phyloP scores from a whole-genome alignment of 148 eudicot genomes.

The Vaccinium vitisidaea region DNA sequence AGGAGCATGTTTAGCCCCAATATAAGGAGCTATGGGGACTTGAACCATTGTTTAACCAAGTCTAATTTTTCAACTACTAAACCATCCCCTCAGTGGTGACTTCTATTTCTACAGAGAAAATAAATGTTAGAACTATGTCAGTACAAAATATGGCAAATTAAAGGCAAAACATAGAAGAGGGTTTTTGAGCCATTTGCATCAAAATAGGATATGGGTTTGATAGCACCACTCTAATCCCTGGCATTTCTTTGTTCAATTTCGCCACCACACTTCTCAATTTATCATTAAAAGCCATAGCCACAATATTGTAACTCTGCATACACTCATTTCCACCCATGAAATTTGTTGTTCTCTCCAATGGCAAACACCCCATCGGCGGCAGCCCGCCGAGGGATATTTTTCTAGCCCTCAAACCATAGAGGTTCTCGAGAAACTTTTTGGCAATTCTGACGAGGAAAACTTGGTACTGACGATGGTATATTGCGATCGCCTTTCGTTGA shows the following conservation, averaged over 20 bases:
- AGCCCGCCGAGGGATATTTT: slow-evolving; percentile 31
- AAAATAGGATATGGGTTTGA: slow-evolving; percentile 22
- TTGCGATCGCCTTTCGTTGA: slow-evolving; percentile 16
- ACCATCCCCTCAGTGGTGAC: too few species aligned
- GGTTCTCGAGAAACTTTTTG: neutral
- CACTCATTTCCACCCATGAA: slow-evolving; percentile 21
- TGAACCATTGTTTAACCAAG: too few species aligned
- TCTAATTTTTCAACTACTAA: too few species aligned
- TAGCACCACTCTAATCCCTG: slow-evolving; percentile 18
- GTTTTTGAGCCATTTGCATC: slow-evolving; percentile 17
- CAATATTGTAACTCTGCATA: slow-evolving; percentile 21
- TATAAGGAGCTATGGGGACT: too few species aligned
- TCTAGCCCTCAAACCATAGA: slow-evolving; percentile 24
- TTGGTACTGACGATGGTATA: slow-evolving; percentile 27
- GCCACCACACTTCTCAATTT: slow-evolving; percentile 21
- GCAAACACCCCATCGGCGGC: slow-evolving; percentile 36
- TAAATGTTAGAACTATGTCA: too few species aligned
- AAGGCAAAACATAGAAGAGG: slow-evolving; percentile 15
- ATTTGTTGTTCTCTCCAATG: slow-evolving; percentile 24
- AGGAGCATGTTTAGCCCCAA: too few species aligned
- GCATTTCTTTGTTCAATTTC: slow-evolving; percentile 23
- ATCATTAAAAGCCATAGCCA: slow-evolving; percentile 24
- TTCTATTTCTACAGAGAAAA: too few species aligned
- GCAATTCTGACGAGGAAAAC: slow-evolving; percentile 22
- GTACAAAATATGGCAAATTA: slow-evolving; percentile 1